Evolutionary conservation across 1,139 yeast species (phyloP), one percentile per base, ranked within the genome.

Genomic region (Diutina pseudorugosa): DNA sequence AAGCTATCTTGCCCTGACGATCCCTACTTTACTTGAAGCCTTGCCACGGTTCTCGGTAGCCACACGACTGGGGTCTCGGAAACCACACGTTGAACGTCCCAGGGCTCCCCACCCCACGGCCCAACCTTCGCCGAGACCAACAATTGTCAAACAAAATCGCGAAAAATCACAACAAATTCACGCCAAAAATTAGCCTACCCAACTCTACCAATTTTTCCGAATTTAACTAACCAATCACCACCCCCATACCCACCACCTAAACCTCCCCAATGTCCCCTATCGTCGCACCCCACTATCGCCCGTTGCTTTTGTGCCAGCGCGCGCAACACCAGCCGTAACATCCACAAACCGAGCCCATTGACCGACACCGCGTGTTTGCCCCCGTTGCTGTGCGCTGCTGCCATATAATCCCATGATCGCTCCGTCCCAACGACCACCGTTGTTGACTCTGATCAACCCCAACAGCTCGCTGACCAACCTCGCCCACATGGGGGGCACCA

Each of bases 401-500:
- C 51, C 18, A 51, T 53, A 49, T 51, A 55, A 51, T 57, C 57
- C 44, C 57, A 57, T 14, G 47, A 55, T 57, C 48, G 54, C 52
- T 45, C 51, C 51, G 14, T 53, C 56, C 44, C 51, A 52, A 48
- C 40, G 36, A 47, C 56, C 53, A 27, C 58, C 54, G 52, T 55
- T 56, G 48, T 51, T 56, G 47, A 58, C 62, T 41, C 62, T 59
- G 53, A 55, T 60, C 44, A 63, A 64, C 57, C 66, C 66, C 25
- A 64, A 64, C 55, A 53, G 51, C 16, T 57, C 60, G 27, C 51
- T 57, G 14, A 52, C 59, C 5, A 57, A 57, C 45, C 54, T 59
- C 41, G 52, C 54, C 48, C 58, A 57, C 14, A 27, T 45, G 36
- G 40, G 20, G 21, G 36, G 33, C 11, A 21, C 14, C 16, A 44